phyloP scores from a whole-genome alignment of 1,284 basidiomycete species.

The Thecaphora thlaspeos region DNA sequence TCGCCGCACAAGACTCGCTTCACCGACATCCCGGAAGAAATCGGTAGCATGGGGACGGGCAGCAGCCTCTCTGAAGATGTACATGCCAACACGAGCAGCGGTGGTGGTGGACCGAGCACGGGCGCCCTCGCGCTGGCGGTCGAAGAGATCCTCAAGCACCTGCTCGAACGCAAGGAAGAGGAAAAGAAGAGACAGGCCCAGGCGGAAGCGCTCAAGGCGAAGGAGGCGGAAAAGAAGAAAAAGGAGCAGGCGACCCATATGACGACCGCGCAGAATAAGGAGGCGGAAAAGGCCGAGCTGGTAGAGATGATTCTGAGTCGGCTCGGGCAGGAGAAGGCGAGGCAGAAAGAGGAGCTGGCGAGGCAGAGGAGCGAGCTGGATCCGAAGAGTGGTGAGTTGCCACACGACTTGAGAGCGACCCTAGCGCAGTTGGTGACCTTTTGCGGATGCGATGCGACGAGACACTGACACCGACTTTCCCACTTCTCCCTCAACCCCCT shows the following conservation, averaged over 20 bases:
- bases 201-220: slow-evolving; percentile 8
- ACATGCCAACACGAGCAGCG: neutral
- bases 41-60: slow-evolving; percentile 3
- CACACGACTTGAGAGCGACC: no score
- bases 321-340: slow-evolving; percentile 24
- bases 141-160: slow-evolving; percentile 52
- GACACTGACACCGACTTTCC: no score
- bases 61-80: slow-evolving; percentile 5
- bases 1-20: slow-evolving; percentile 20
- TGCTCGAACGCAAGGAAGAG: slow-evolving; percentile 42
- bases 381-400: slow-evolving; percentile 23
- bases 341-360: slow-evolving; percentile 9
- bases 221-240: slow-evolving; percentile 7
- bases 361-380: slow-evolving; percentile 29
- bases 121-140: slow-evolving; percentile 43
- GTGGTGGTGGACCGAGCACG: neutral
- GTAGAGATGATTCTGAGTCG: slow-evolving; percentile 29
- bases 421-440: no score
- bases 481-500: no score
- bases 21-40: slow-evolving; percentile 16
- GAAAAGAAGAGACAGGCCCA: slow-evolving; percentile 25
- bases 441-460: no score
- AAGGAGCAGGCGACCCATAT: slow-evolving; percentile 1
- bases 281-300: slow-evolving; percentile 34
- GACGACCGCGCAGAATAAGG: slow-evolving; percentile 7